Percentiles rank a stretch among this genome's conserved stretches.
Conservation (phyloP, 106 monocot genomes). For the Allium cepa region DNA sequence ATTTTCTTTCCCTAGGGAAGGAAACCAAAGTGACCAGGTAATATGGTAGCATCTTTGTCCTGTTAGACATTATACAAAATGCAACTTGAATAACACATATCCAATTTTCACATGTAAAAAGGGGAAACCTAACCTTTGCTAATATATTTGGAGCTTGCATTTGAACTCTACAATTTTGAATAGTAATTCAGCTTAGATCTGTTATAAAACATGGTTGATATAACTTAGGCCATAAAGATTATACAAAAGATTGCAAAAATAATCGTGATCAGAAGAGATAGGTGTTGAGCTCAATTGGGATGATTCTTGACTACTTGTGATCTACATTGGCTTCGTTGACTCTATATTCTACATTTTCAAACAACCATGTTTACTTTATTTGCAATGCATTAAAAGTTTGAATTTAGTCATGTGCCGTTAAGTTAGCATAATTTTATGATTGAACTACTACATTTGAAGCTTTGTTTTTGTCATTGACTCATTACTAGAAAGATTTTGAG, state of each 20-base stretch:
- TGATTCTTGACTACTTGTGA: constrained; percentile 3
- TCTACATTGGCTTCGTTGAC: constrained; percentile 3
- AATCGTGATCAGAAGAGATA: background rate
- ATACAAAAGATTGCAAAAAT: background rate
- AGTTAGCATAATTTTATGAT: too few relatives aligned
- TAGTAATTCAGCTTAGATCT: background rate
- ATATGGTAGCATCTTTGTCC: background rate
- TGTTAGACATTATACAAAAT: background rate
- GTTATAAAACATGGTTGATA: too few relatives aligned
- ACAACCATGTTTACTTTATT: background rate
- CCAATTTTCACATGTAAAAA: background rate
- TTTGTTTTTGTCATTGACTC: background rate
- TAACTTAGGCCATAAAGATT: too few relatives aligned
- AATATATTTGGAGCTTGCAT: background rate
- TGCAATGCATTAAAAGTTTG: too few relatives aligned
- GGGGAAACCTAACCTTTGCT: background rate
- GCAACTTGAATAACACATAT: background rate
- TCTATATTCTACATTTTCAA: background rate
- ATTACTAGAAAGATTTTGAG: constrained; percentile 4
- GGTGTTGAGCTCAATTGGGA: background rate
- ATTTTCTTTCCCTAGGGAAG: background rate
- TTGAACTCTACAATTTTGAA: background rate
- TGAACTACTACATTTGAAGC: constrained; percentile 9
- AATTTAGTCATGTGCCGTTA: background rate
- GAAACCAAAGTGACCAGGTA: background rate